Base-by-base conservation (phyloP, 768 basidiomycete genomes). In the Lyophyllum atratum region DNA sequence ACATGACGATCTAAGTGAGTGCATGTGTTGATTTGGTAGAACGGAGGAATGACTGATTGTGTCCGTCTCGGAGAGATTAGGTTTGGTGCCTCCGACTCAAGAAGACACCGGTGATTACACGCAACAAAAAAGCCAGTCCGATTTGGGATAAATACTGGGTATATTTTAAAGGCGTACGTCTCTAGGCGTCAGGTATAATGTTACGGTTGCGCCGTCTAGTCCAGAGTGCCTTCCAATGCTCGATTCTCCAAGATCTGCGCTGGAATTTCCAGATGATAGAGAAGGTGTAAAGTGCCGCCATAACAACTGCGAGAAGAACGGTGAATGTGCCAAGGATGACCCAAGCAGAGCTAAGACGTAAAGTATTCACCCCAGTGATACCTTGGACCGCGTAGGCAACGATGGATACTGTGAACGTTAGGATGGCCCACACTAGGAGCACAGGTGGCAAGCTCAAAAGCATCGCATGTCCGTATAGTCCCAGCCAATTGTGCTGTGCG, bases 381-480 rank as follows among this genome's bases (percentile, higher is more conserved):
- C 68, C 73, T 63, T 81, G 73, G 52, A 77, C 61, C 17, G 76
- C 72, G 58, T 77, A 83, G 14, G 76, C 75, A 7, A 84, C 66
- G 29, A 81, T 70, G 0, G 81, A 76, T 1, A 75, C 61, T 0
- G 78, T 74, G 64, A 85, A 84, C 0, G 75, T 66, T 22, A 82
- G 64, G 47, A 83, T 78, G 11, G 82, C 77, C 82, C 83, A 84
- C 2, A 84, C 77, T 9, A 84, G 75, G n/a, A 83, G 72, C 21
- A 81, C 79, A 8, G 80, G 76, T 2, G 83, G 82, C 40, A 83
- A 73, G 60, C 79, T 81, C 22, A 83, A 74, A 7, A 82, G 70
- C 57, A 83, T 71, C 1, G 80, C 81, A 55, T 82, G 78, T 0
- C 82, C 83, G 12, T 77, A 71, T 17, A 81, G 65, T 14, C 81